phyloP scores from a whole-genome alignment of 805 yeast genomes.

The Barnettozyma sp. region DNA sequence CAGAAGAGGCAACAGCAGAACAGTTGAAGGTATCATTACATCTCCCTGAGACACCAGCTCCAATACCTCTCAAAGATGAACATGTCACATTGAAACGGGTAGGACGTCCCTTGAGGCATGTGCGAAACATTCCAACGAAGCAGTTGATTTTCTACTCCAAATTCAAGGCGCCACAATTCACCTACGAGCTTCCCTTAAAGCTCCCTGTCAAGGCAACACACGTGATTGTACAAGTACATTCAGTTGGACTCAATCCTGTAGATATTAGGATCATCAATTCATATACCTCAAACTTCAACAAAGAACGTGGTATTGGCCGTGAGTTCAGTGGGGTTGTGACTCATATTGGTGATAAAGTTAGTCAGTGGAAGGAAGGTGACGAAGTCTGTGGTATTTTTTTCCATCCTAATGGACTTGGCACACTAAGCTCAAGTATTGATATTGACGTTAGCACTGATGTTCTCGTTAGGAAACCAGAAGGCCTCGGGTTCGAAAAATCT shows the following conservation, averaged over 20 bases:
- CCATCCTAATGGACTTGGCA: slow-evolving; percentile 49
- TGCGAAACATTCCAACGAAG: slow-evolving; percentile 44
- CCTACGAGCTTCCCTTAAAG: slow-evolving; percentile 43
- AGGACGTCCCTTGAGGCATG: slow-evolving; percentile 43
- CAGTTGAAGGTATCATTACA: slow-evolving; percentile 5
- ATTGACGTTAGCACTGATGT: slow-evolving; percentile 48
- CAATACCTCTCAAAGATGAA: slow-evolving; percentile 10
- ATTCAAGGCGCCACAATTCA: slow-evolving; percentile 34
- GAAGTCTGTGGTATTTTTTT: slow-evolving; percentile 55
- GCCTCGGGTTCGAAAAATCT: slow-evolving; percentile 45
- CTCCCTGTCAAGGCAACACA: slow-evolving; percentile 41
- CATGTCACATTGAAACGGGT: slow-evolving; percentile 28
- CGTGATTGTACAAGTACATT: slow-evolving; percentile 52
- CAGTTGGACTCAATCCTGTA: slow-evolving; percentile 57
- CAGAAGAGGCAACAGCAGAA: slow-evolving; percentile 6
- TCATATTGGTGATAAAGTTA: slow-evolving; percentile 41
- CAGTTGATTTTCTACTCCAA: slow-evolving; percentile 37
- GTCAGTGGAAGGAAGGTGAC: slow-evolving; percentile 47
- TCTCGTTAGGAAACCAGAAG: slow-evolving; percentile 39
- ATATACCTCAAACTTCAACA: slow-evolving; percentile 43
- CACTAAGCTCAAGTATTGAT: slow-evolving; percentile 49
- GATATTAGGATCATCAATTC: slow-evolving; percentile 57
- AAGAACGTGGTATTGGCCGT: slow-evolving; percentile 61
- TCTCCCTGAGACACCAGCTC: slow-evolving; percentile 12
- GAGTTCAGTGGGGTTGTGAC: slow-evolving; percentile 59